Conservation (phyloP, 2,329 filamentous ascomycete species). For the Fusarium sp. region DNA sequence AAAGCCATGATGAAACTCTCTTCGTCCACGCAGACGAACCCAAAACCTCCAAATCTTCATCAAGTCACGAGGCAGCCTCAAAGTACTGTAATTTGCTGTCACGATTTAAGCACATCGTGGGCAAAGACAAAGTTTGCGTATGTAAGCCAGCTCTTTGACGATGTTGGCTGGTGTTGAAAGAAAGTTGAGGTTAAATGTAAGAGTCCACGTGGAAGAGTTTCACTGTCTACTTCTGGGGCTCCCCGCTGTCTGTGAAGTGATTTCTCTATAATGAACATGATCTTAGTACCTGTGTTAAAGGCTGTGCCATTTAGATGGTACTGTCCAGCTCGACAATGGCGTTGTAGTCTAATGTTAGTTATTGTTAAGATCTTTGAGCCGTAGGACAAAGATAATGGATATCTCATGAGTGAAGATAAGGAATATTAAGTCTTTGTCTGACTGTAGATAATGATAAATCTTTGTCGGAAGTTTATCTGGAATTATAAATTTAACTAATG, state of each 20-base stretch:
- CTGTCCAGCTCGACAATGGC: too few species aligned
- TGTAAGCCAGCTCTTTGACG: background rate
- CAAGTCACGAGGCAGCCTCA: background rate
- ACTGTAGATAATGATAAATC: too few species aligned
- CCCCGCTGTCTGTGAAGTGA: too few species aligned
- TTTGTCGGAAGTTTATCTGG: too few species aligned
- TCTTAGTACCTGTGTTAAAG: too few species aligned
- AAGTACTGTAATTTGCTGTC: background rate
- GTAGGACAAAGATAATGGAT: too few species aligned
- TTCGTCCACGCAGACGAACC: background rate
- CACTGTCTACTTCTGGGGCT: background rate
- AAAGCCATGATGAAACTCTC: background rate
- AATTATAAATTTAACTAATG: too few species aligned
- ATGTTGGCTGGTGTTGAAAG: background rate
- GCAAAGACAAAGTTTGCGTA: background rate
- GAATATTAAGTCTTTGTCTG: too few species aligned
- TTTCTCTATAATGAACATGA: accelerated
- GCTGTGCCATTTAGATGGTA: too few species aligned
- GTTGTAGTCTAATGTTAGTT: too few species aligned
- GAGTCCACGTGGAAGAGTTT: background rate
- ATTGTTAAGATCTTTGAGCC: too few species aligned
- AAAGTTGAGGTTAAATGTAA: background rate
- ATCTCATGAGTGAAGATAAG: too few species aligned
- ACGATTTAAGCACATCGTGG: background rate
- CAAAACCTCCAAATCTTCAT: background rate